Evolutionary conservation across 75 land plant genomes (phyloP), one percentile per base, ranked within the genome.

Genomic region (Ceratopteris richardii): DNA sequence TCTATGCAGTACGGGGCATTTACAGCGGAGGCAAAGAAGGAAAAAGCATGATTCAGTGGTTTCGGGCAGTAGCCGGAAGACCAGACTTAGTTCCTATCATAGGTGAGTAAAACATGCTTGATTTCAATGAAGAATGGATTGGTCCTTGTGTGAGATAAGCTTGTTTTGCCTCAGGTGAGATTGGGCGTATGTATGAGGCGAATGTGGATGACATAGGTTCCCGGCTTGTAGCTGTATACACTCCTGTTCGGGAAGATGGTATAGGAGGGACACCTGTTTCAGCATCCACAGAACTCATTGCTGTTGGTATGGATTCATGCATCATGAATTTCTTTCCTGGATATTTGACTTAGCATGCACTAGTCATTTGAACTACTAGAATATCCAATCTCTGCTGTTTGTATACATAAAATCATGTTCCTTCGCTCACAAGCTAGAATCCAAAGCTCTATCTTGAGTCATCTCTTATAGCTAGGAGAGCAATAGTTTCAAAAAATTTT

Each of bases 131-230:
- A n/a, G n/a, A n/a, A n/a, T n/a, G n/a, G n/a, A n/a, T n/a, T n/a
- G n/a, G 24, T 52, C 29, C 1, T 18, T 24, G 27, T 52, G 5
- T 52, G 54, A 26, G 3, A 18, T 24, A 3, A 3, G 24, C 25
- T 28, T 52, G 54, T 19, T 52, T 2, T 24, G 7, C 50, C 58
- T 22, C 87, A 90, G 96, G 99, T 33, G 96, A 95, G 54, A 68
- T 65, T 27, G 96, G 91, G 2, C 78, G 82, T 56, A 95, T 86
- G 96, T 95, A 89, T 57, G 99, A 95, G 70, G 88, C 96, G 39
- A 89, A 95, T 71, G 96, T 90, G 61, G 99, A 95, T 74, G 99
- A 95, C 61, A 94, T 95, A 31, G 96, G 99, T 0, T 95, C 87
- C 43, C 79, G 91, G 50, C 67, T 95, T 46, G 96, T 95, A 12